phyloP scores from a whole-genome alignment of 2,329 filamentous ascomycete genomes.

The Beauveria rudraprayagi region DNA sequence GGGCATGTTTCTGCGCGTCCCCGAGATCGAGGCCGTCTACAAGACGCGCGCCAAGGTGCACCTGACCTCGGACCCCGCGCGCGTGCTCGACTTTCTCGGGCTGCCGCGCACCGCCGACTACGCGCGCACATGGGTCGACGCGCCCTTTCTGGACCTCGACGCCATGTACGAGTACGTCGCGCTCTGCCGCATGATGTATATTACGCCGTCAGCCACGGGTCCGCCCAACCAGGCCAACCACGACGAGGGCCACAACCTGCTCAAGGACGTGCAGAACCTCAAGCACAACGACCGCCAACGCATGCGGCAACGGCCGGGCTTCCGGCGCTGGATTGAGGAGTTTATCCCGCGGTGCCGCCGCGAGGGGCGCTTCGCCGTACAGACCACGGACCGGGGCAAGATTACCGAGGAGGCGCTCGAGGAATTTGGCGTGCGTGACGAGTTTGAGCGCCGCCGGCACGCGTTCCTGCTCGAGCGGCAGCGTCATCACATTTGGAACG shows the following conservation, averaged over 20 bases:
- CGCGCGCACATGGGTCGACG: constrained; percentile 32
- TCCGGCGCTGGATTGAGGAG: constrained; percentile 51
- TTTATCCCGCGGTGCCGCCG: constrained; percentile 49
- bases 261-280: constrained; percentile 28
- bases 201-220: constrained; percentile 21
- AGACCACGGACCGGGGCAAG: constrained; percentile 29
- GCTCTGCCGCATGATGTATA: constrained; percentile 50
- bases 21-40: constrained; percentile 56
- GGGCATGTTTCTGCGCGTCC: constrained; percentile 57
- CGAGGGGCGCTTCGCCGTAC: constrained; percentile 26
- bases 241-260: constrained; percentile 4
- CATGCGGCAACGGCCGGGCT: constrained; percentile 47
- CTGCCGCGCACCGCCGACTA: constrained; percentile 33
- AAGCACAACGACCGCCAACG: constrained; percentile 51
- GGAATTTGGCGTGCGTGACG: constrained; percentile 36
- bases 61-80: constrained; percentile 48
- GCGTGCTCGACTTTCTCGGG: constrained; percentile 55
- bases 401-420: constrained; percentile 46
- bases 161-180: constrained; percentile 56
- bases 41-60: constrained; percentile 49
- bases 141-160: constrained; percentile 45
- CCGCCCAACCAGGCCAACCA: neutral
- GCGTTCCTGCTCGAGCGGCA: constrained; percentile 35
- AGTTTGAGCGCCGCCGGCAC: constrained; percentile 35
- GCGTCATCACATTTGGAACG: constrained; percentile 34